These are phyloP conservation scores for Ceratobasidium sp. DNA, from an alignment of 1,284 basidiomycete genomes.

Conservation along the genomic window DNA sequence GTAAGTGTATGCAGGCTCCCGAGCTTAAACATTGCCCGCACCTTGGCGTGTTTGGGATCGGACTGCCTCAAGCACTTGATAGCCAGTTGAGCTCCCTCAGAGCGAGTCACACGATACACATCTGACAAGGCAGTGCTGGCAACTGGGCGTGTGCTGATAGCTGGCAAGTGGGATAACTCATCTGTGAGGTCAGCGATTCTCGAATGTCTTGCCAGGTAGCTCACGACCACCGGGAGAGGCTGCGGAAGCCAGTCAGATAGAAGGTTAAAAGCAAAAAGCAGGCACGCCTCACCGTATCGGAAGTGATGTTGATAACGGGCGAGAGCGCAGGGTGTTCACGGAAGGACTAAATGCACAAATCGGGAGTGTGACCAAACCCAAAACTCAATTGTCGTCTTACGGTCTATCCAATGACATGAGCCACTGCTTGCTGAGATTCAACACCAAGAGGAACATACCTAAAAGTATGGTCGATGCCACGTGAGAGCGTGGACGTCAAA, in stretches of 20 bases:
- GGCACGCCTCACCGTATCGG: no score
- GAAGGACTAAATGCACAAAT: neutral
- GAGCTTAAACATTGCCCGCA: neutral
- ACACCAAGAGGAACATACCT: no score
- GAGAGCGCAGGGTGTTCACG: neutral
- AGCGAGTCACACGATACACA: neutral
- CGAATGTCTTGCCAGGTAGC: neutral
- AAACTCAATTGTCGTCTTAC: no score
- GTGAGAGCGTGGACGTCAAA: no score
- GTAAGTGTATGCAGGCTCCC: neutral
- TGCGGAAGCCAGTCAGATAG: neutral
- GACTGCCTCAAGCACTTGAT: neutral
- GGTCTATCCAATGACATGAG: no score
- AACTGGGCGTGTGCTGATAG: neutral
- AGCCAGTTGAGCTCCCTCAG: neutral
- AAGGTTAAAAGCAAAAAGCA: no score
- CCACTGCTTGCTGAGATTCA: no score
- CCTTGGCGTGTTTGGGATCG: neutral
- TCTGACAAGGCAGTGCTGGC: neutral
- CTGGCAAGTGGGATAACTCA: neutral
- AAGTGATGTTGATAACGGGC: no score
- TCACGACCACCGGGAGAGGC: neutral
- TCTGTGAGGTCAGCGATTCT: slow-evolving; percentile 1
- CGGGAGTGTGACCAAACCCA: no score
- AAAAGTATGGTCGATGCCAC: no score